Evolutionary conservation across 345 rosid genomes (phyloP).

Genomic region (Linum tenue): DNA sequence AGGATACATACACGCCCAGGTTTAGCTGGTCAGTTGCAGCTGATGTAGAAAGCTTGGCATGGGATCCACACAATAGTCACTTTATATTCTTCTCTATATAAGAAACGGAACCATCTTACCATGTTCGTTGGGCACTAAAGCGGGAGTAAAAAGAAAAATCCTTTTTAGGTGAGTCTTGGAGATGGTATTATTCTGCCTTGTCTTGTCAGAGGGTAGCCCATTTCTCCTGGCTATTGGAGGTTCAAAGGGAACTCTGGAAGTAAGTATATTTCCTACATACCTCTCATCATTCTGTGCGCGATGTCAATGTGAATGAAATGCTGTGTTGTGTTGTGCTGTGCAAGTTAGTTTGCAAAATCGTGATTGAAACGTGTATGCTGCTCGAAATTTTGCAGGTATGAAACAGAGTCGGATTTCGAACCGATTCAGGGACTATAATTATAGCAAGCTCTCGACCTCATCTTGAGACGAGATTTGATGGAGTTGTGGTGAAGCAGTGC

Average conservation of each 20-base stretch:
- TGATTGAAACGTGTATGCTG: too few relatives aligned
- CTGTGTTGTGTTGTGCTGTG: neutral
- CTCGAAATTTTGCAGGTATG: slow-evolving; percentile 45
- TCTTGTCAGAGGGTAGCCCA: slow-evolving; percentile 70
- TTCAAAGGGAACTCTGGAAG: slow-evolving; percentile 76
- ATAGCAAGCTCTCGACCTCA: neutral
- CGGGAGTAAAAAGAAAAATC: too few relatives aligned
- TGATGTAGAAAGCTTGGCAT: slow-evolving; percentile 83
- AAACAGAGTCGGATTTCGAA: slow-evolving; percentile 57
- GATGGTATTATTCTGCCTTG: slow-evolving; percentile 85
- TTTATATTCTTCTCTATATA: slow-evolving; percentile 26
- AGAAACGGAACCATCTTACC: neutral
- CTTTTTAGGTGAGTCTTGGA: slow-evolving; percentile 65
- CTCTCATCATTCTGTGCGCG: neutral
- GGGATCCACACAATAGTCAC: slow-evolving; percentile 82
- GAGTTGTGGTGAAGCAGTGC: too few relatives aligned
- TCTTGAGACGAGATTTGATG: too few relatives aligned
- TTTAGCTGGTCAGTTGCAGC: slow-evolving; percentile 60
- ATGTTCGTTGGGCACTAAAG: too few relatives aligned
- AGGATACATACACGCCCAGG: slow-evolving; percentile 65
- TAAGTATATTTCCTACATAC: slow-evolving; percentile 23
- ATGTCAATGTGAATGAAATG: neutral
- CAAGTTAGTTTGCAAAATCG: too few relatives aligned
- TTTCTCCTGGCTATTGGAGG: slow-evolving; percentile 87
- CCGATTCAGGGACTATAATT: slow-evolving; percentile 31